Base-by-base conservation (phyloP, 768 basidiomycete species). In the Hygrophorus russula region DNA sequence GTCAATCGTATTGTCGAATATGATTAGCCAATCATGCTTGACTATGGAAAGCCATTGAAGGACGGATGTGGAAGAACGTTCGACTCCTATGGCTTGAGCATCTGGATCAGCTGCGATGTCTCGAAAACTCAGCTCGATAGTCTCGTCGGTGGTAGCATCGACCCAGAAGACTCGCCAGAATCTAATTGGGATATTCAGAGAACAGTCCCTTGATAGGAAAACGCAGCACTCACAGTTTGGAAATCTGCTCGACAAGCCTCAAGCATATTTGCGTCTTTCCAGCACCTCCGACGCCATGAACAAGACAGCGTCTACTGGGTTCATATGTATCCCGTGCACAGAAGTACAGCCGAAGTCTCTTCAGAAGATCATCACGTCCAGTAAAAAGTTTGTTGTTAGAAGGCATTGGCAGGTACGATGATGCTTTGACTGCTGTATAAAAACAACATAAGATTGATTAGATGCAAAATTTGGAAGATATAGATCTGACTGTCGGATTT, bases 121-220 rank as follows among this genome's bases (percentile, higher is more conserved):
- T 33, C 31, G 36, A 12, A 51, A 44, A 37, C 46, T 48, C n/a
- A 29, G 35, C 20, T 39, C 18, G 6, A 54, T 45, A 14, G 49
- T 53, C 11, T 50, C 46, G n/a, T 42, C 35, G 11, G 45, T 49
- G 17, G 55, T 48, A n/a, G 54, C 52, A 48, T 56, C 55, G 50
- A 56, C 44, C 51, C 53, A 56, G 34, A 56, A 56, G 15, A 53
- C 45, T 10, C 44, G 14, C 42, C 39, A 49, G 39, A 54, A 54
- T 15, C 54, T 51, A 24, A 41, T 20, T 8, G 19, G 31, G 29
- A 19, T 19, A 9, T n/a, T 19, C 19, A 33, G 4, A 17, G 15
- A 32, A 27, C 18, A 41, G 28, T 24, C 24, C 3, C 3, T 3
- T 3, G 24, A 24, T 7, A 24, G 7, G 24, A 24, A 24, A 24